Conservation (phyloP, 2,329 filamentous ascomycete genomes). For the Colletotrichum neosansevieriae region DNA sequence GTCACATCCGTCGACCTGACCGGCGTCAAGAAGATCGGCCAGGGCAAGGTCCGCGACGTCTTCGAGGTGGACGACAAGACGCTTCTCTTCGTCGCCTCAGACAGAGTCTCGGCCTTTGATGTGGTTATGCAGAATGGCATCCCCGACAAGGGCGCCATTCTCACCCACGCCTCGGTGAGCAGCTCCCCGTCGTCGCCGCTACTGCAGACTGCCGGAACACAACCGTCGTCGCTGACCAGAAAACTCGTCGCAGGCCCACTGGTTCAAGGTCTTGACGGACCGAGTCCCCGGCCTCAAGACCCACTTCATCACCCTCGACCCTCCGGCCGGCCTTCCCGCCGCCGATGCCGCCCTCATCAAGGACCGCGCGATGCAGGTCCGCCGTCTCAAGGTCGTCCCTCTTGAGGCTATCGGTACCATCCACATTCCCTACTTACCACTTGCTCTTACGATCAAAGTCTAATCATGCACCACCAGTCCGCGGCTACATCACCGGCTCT, state of each 20-base stretch:
- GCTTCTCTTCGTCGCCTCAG: constrained; percentile 86
- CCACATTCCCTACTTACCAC: not conserved
- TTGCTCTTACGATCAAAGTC: constrained; percentile 39
- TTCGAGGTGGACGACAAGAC: constrained; percentile 78
- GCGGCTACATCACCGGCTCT: constrained; percentile 88
- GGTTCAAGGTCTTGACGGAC: constrained; percentile 63
- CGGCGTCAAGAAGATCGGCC: constrained; percentile 44
- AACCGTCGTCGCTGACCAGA: constrained; percentile 14
- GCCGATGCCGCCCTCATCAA: constrained; percentile 66
- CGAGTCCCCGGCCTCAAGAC: constrained; percentile 62
- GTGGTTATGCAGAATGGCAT: constrained; percentile 83
- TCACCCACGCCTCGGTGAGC: constrained; percentile 54
- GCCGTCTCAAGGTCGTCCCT: constrained; percentile 79
- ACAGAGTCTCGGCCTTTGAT: constrained; percentile 96
- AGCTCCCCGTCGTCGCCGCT: not conserved
- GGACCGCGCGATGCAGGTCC: constrained; percentile 81
- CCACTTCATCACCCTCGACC: constrained; percentile 63
- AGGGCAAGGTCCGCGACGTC: constrained; percentile 83
- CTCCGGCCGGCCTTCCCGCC: constrained; percentile 50
- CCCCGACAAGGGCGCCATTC: constrained; percentile 65
- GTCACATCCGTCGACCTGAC: constrained; percentile 39
- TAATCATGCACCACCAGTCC: constrained; percentile 61
- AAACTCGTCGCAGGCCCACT: constrained; percentile 53
- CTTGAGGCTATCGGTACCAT: constrained; percentile 75
- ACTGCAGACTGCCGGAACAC: not conserved